Base-by-base conservation (phyloP, 169 alveolate genomes). In the Eimeria brunetti region DNA sequence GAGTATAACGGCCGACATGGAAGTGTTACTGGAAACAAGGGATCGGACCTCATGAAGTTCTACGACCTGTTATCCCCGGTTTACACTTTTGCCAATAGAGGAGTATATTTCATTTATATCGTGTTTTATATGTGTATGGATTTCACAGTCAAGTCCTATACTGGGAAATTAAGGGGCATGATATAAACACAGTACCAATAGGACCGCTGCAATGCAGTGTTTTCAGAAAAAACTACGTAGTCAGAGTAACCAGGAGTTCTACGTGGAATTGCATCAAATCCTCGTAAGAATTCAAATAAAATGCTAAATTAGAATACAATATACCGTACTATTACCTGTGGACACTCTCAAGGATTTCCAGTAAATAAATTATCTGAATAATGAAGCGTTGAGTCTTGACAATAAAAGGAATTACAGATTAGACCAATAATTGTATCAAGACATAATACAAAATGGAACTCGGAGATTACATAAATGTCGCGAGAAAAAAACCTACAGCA, bases 241-340 rank as follows among this genome's bases (percentile, higher is more conserved):
- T 95, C 97, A 75, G 98, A 98, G 96, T 97, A 97, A 96, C 97
- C 98, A 73, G 98, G 98, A 60, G 96, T 97, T 83, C 98, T 96
- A 84, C 98, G 88, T 14, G 98, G 98, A 97, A 97, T 94, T 71
- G 97, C 97, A 51, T 97, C 95, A 90, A 95, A 97, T 53, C 98
- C 98, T 94, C 97, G 67, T 51, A 97, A 97, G 46, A 96, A 97
- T 20, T 97, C 93, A 27, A 97, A 78, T 30, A 41, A 30, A 67
- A 97, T 97, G 49, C 97, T 97, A 27, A 95, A 36, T 53, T 94
- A 56, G 76, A 97, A 96, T 53, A 89, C 91, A 36, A 97, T 90
- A 53, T 94, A 94, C 67, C 97, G 53, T 88, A 97, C 46, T 62
- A 58, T 62, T 16, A 96, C 27, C 30, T 71, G 27, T 86, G 58